phyloP scores from a whole-genome alignment of 345 rosid genomes.

The Eucalyptus marginata region DNA sequence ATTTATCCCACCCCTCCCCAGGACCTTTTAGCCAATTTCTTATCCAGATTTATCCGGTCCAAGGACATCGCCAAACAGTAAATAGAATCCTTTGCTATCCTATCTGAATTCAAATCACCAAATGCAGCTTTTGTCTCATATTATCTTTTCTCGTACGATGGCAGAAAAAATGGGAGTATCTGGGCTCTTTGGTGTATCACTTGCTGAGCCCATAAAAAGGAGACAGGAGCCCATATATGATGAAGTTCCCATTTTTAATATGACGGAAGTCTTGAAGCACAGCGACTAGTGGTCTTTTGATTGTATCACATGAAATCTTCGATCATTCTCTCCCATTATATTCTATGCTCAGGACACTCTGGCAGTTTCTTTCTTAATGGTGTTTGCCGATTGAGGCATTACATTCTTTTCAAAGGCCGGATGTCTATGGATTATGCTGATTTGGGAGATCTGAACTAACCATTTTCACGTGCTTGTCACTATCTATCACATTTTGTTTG shows the following conservation, averaged over 20 bases:
- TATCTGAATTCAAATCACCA: too few relatives aligned
- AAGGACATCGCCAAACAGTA: too few relatives aligned
- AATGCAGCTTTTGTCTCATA: background rate
- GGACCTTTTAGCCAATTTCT: too few relatives aligned
- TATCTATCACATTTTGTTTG: background rate
- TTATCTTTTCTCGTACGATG: background rate
- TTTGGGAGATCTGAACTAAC: background rate
- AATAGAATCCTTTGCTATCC: too few relatives aligned
- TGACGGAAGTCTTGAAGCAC: background rate
- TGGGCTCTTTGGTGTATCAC: background rate
- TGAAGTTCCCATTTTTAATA: background rate
- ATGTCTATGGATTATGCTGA: background rate
- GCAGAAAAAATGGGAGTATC: background rate
- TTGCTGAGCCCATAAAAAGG: background rate
- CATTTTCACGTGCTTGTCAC: background rate
- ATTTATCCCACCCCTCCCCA: too few relatives aligned
- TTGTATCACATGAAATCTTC: background rate
- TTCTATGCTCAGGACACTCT: background rate
- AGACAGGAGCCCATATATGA: background rate
- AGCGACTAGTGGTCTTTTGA: background rate
- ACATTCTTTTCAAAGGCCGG: background rate
- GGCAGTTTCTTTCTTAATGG: background rate
- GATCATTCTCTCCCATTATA: background rate
- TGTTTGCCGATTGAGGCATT: background rate
- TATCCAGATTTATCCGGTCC: too few relatives aligned